These are phyloP conservation scores for Chrysanthemum lavandulifolium DNA, from an alignment of 129 eudicot species.

Conservation along the genomic window DNA sequence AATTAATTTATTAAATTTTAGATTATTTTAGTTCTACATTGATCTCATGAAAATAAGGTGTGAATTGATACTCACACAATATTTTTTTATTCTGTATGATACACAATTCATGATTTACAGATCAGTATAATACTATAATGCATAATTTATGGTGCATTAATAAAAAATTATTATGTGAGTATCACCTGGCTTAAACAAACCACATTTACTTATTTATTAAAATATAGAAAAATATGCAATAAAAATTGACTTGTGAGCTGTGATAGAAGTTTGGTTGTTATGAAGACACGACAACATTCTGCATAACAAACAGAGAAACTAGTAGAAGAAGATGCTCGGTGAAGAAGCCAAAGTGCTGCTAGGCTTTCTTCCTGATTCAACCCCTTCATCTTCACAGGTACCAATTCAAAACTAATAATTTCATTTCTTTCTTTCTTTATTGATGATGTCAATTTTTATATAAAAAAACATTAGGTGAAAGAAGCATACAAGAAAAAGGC, in stretches of 20 bases:
- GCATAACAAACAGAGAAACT: neutral
- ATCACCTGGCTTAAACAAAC: too few species aligned
- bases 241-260: too few species aligned
- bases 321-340: constrained; percentile 20
- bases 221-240: too few species aligned
- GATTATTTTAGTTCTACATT: neutral
- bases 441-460: neutral
- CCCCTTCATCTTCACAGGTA: constrained; percentile 61
- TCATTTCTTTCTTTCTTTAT: neutral
- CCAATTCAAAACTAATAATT: neutral
- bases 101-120: too few species aligned
- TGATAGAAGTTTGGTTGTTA: constrained; percentile 2
- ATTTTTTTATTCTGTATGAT: too few species aligned
- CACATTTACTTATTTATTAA: too few species aligned
- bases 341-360: constrained; percentile 56
- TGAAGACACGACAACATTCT: constrained; percentile 18
- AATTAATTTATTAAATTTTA: too few species aligned
- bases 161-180: too few species aligned
- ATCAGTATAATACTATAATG: too few species aligned
- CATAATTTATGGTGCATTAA: too few species aligned
- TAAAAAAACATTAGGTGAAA: constrained; percentile 47
- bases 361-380: constrained; percentile 57
- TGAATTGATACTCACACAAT: too few species aligned
- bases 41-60: too few species aligned
- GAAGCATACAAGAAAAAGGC: constrained; percentile 76